Evolutionary conservation across 1,284 basidiomycete genomes (phyloP).

Genomic region (Pseudomicrostroma phylloplanum): DNA sequence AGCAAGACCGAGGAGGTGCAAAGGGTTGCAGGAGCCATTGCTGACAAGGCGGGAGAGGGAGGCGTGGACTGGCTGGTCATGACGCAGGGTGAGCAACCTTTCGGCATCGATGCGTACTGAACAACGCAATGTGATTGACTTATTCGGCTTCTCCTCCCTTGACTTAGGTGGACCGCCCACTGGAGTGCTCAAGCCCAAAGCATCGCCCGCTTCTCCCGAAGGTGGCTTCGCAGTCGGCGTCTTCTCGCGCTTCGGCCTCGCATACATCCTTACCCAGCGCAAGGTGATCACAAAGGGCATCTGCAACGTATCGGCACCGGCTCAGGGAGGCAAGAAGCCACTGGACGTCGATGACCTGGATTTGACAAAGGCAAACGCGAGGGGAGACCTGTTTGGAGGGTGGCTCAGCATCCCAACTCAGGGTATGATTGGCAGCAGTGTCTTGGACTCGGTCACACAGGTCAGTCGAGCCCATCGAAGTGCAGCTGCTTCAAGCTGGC

Average conservation of each 20-base stretch:
- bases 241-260: constrained; percentile 49
- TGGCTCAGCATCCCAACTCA: constrained; percentile 21
- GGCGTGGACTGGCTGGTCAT: constrained; percentile 51
- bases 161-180: constrained; percentile 1
- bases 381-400: constrained; percentile 24
- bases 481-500: no score
- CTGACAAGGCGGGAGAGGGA: constrained; percentile 23
- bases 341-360: constrained; percentile 45
- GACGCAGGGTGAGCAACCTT: constrained; percentile 35
- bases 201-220: constrained; percentile 19
- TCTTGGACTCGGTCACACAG: constrained; percentile 31
- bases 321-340: constrained; percentile 19
- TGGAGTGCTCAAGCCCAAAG: constrained; percentile 9
- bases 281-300: constrained; percentile 44
- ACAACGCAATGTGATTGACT: no score
- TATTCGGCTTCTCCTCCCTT: no score
- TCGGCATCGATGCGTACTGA: no score
- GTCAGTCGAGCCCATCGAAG: constrained; percentile 18
- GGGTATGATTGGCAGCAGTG: constrained; percentile 20
- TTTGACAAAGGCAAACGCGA: constrained; percentile 23
- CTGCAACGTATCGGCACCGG: constrained; percentile 46
- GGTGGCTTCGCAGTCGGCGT: constrained; percentile 49
- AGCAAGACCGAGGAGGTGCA: constrained; percentile 37
- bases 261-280: constrained; percentile 41
- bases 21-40: constrained; percentile 30